Base-by-base conservation (phyloP, 495 filamentous ascomycete species). In the Hypoxylon fuscum region DNA sequence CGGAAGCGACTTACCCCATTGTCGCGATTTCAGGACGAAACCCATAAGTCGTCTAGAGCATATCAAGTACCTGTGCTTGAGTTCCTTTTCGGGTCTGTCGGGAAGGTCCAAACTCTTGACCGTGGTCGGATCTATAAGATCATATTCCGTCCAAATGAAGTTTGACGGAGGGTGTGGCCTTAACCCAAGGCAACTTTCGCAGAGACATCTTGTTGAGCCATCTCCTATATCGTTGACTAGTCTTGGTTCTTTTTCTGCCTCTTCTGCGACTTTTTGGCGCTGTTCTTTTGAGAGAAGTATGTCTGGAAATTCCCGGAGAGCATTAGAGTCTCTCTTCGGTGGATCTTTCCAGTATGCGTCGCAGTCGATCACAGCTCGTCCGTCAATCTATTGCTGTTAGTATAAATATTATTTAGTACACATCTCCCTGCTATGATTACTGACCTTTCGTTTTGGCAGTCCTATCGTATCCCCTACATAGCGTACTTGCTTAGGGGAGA, bases 21-120 rank as follows among this genome's bases (percentile, higher is more conserved):
- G 41, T 29, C 44, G 44, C 2, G 44, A 37, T 38, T 59, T 59
- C 45, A 59, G 51, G 3, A 59, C 55, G 50, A 51, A 59, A 15
- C 34, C 34, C 7, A 37, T 14, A 37, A 37, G 34, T 14, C 34
- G 34, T 8, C 34, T 37, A 5, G 34, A n/a, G 15, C 34, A 37
- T n/a, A 37, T n/a, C 34, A 37, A 37, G 12, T 37, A 37, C 12
- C 34, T 37, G 15, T 37, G 34, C 34, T 37, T 37, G 34, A 37
- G 5, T 37, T 14, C 34, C n/a, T n/a, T n/a, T 14, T 14, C 12
- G 15, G 34, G 34, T 5, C 34, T 14, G 6, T 14, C 11, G 5
- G 34, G 34, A 37, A 37, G 34, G 12, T 37, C 34, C 15, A 37
- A 37, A 14, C 34, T 37, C 11, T 15, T 14, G n/a, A 37, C 34